A percentile compares a stretch with the other conserved stretches of the same genome.
phyloP scores from a whole-genome alignment of 2,329 filamentous ascomycete genomes.

The Pseudocercospora pini-densiflorae region DNA sequence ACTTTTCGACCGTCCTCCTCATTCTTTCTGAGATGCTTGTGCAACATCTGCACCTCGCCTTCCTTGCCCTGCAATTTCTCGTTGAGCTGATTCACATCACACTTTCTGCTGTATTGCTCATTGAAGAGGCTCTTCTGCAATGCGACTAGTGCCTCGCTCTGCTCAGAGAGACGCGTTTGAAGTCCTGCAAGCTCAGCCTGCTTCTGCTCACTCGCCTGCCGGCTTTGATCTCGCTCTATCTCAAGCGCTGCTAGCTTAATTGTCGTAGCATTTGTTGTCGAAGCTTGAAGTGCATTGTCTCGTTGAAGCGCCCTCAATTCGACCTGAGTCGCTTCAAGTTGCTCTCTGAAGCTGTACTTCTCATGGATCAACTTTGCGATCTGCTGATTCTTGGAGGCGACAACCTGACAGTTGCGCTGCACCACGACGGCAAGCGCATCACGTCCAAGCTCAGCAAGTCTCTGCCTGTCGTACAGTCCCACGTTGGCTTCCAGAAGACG shows the following conservation, averaged over 20 bases:
- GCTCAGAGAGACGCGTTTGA: background rate
- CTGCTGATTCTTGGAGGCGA: background rate
- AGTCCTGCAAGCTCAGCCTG: background rate
- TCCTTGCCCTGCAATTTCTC: background rate
- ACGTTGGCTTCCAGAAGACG: background rate
- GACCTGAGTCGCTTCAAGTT: background rate
- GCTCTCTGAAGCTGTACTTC: background rate
- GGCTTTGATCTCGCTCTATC: background rate
- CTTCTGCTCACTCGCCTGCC: background rate
- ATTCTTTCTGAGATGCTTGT: background rate
- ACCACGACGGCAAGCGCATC: background rate
- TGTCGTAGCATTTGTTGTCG: background rate
- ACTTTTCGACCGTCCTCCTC: background rate
- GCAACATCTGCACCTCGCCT: background rate
- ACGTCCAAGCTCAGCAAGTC: background rate
- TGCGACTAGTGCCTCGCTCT: background rate
- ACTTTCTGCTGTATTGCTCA: background rate
- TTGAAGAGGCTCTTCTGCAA: background rate
- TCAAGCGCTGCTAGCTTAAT: background rate
- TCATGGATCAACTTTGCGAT: background rate
- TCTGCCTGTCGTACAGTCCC: background rate
- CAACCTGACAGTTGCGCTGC: background rate
- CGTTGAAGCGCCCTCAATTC: background rate
- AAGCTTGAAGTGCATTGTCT: background rate
- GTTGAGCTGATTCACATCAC: background rate